phyloP scores from a whole-genome alignment of 441 rosid genomes.

The Macaranga tanarius region DNA sequence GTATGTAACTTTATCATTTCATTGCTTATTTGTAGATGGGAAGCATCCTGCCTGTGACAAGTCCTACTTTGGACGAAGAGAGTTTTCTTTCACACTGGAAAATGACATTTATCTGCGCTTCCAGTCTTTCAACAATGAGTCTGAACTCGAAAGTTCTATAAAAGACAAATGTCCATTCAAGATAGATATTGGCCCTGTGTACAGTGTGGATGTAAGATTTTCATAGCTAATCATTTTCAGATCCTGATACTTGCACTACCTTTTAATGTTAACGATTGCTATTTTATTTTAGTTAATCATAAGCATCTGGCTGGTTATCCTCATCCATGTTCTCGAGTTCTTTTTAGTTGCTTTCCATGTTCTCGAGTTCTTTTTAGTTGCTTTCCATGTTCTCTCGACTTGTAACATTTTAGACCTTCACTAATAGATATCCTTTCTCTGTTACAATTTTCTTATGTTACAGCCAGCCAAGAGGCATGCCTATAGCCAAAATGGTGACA shows the following conservation, averaged over 20 bases:
- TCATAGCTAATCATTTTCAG: background rate
- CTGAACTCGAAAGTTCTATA: constrained; percentile 60
- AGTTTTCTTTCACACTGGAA: constrained; percentile 79
- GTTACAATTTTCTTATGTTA: constrained; percentile 1
- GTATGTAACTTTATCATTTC: background rate
- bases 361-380: constrained; percentile 2
- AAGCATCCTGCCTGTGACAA: constrained; percentile 92
- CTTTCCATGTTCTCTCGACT: background rate
- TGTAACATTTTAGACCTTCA: background rate
- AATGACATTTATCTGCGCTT: constrained; percentile 72
- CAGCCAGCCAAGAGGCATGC: constrained; percentile 91
- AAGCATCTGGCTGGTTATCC: constrained; percentile 1
- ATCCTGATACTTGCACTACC: background rate
- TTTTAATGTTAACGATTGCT: background rate
- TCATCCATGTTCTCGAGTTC: background rate
- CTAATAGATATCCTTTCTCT: constrained; percentile 8
- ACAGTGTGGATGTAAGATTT: constrained; percentile 69
- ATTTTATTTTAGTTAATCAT: background rate
- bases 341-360: background rate
- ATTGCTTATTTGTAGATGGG: constrained; percentile 59
- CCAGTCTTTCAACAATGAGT: constrained; percentile 60
- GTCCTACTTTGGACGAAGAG: constrained; percentile 72
- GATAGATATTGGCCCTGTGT: constrained; percentile 90
- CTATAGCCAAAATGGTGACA: constrained; percentile 66
- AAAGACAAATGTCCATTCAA: constrained; percentile 68